Conservation (phyloP, 164 flowering plant species). For the Santalum album region DNA sequence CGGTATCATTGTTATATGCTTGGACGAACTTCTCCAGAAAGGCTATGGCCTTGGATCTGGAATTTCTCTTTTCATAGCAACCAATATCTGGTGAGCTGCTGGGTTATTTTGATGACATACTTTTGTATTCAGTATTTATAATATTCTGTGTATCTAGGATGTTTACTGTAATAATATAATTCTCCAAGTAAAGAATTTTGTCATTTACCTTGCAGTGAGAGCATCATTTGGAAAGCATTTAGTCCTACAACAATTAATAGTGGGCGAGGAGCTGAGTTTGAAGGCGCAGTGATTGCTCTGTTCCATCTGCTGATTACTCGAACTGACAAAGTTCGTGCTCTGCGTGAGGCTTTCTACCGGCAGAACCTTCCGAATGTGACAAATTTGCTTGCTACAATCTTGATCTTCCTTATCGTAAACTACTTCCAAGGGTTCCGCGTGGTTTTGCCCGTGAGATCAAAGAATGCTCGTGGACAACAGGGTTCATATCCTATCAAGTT, state of each 20-base stretch:
- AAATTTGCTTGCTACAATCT: constrained; percentile 52
- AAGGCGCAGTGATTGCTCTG: constrained; percentile 61
- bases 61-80: constrained; percentile 62
- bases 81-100: constrained; percentile 54
- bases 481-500: constrained; percentile 78
- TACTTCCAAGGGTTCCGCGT: constrained; percentile 81
- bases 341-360: constrained; percentile 64
- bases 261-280: constrained; percentile 71
- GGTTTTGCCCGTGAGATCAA: constrained; percentile 61
- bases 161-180: too few species aligned
- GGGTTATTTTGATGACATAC: not conserved
- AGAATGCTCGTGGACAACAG: constrained; percentile 78
- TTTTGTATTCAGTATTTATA: too few species aligned
- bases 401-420: constrained; percentile 54
- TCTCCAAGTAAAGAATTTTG: too few species aligned
- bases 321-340: constrained; percentile 56
- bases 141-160: too few species aligned
- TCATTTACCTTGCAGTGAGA: constrained; percentile 69
- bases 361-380: constrained; percentile 72
- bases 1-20: constrained; percentile 43
- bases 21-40: constrained; percentile 49
- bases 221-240: constrained; percentile 64
- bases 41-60: constrained; percentile 56
- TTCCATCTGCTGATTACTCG: constrained; percentile 58
- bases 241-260: constrained; percentile 65